Base-by-base conservation (phyloP, 2,329 filamentous ascomycete species). In the Colletotrichum sublineola region DNA sequence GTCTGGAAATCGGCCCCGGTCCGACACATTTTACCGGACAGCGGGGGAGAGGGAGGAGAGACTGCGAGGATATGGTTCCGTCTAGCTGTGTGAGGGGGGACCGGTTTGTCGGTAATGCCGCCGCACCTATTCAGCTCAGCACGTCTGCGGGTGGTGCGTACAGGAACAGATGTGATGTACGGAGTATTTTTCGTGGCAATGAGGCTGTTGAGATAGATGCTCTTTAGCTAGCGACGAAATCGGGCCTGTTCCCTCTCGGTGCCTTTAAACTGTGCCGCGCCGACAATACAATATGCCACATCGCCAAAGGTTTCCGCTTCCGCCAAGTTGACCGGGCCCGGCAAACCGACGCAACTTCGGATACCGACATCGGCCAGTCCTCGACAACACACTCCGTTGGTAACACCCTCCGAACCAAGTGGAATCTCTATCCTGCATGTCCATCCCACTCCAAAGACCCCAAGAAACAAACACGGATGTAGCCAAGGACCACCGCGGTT, bases 301-400 rank as follows among this genome's bases (percentile, higher is more conserved):
- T 42, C 12, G 58, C 58, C 42, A 31, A 50, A 2, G 11, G 1
- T 24, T 24, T n/a, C 58, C 29, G 58, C 12, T 62, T 38, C 20
- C 8, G 20, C 31, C 33, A 50, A 38, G 46, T 9, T 38, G 29
- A 4, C 40, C 58, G 42, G 44, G 44, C 58, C 58, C 42, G 60
- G 46, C 29, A 40, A 40, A 52, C 44, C 44, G 46, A 40, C 20
- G 6, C 44, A 50, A 62, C 60, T 50, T 29, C 60, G 44, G 60
- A 63, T 63, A 50, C 44, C 60, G 60, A 52, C 60, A 63, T 63
- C 60, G 60, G 60, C 33, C 33, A 42, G 44, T 24, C 18, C 31
- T 52, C 14, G 52, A 55, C 33, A 56, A n/a, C 6, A n/a, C 6
- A 6, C n/a, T 40, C 31, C 53, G 20, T 38, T 14, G 33, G 40